Evolutionary conservation across 78 protist genomes (phyloP).

Genomic region (Dictyostelium brefeldianum): DNA sequence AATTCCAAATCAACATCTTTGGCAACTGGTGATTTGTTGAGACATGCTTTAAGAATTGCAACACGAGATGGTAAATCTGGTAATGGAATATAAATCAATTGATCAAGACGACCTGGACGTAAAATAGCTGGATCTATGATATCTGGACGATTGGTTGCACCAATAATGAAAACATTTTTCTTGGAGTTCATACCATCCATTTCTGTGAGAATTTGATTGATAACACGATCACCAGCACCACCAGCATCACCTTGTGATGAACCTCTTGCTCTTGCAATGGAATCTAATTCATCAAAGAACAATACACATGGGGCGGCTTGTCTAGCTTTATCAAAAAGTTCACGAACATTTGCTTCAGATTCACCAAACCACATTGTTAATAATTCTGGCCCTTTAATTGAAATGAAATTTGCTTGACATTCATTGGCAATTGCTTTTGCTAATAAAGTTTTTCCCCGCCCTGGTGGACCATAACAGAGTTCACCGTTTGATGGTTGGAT

Average conservation of each 20-base stretch:
- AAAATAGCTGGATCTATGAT: conserved; percentile 99
- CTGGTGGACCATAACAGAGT: conserved; percentile 99
- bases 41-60: conserved; percentile 95
- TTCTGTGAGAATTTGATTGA: conserved; percentile 99
- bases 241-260: conserved; percentile 98
- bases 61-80: conserved; percentile 98
- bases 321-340: conserved; percentile 99
- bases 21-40: conserved; percentile 97
- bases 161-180: conserved; percentile 99
- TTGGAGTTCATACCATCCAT: conserved; percentile 99
- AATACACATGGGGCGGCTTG: conserved; percentile 99
- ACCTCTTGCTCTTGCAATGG: conserved; percentile 99
- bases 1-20: conserved; percentile 94
- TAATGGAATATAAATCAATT: conserved; percentile 99
- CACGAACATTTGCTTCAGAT: conserved; percentile 99
- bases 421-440: conserved; percentile 99
- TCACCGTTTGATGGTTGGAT: conserved; percentile 99
- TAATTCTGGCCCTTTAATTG: conserved; percentile 98
- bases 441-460: conserved; percentile 99
- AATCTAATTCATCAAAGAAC: conserved; percentile 99
- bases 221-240: conserved; percentile 99
- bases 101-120: conserved; percentile 99
- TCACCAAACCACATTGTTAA: conserved; percentile 99
- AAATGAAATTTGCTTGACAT: conserved; percentile 99
- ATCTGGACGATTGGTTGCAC: conserved; percentile 99